These are phyloP conservation scores for Saposhnikovia divaricata DNA, from an alignment of 129 eudicot genomes.

Conservation along the genomic window DNA sequence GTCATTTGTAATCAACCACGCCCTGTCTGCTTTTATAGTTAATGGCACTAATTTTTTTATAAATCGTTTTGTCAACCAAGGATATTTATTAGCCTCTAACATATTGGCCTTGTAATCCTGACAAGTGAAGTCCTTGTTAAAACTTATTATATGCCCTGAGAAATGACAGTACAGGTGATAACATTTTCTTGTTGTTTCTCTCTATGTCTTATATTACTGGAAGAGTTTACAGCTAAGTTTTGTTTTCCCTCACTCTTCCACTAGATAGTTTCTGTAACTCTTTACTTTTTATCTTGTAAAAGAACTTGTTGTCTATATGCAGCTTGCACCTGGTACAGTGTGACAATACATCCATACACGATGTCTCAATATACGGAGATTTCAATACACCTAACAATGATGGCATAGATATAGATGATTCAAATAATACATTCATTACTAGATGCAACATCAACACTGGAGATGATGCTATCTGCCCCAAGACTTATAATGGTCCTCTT, in stretches of 20 bases:
- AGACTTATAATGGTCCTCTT: conserved; percentile 66
- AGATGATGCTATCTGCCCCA: conserved; percentile 99
- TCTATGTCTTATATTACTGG: background rate
- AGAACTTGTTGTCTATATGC: conserved; percentile 19
- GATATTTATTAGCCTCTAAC: background rate
- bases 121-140: background rate
- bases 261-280: background rate
- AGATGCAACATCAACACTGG: conserved; percentile 85
- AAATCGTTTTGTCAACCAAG: background rate
- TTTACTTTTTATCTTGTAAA: background rate
- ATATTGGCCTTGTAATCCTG: background rate
- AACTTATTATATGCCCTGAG: background rate
- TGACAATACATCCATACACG: conserved; percentile 64
- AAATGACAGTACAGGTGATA: background rate
- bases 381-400: conserved; percentile 97
- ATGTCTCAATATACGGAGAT: conserved; percentile 72
- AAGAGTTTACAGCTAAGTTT: background rate
- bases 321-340: conserved; percentile 87
- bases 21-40: background rate
- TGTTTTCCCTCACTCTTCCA: background rate
- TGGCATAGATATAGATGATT: conserved; percentile 90
- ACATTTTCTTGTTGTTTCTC: background rate
- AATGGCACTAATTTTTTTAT: no score
- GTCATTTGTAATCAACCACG: background rate
- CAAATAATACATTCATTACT: conserved; percentile 82